A percentile compares a stretch with the other conserved stretches of the same genome.
Evolutionary conservation across 179 eudicot genomes (phyloP).

Genomic region (Silene coronaria): DNA sequence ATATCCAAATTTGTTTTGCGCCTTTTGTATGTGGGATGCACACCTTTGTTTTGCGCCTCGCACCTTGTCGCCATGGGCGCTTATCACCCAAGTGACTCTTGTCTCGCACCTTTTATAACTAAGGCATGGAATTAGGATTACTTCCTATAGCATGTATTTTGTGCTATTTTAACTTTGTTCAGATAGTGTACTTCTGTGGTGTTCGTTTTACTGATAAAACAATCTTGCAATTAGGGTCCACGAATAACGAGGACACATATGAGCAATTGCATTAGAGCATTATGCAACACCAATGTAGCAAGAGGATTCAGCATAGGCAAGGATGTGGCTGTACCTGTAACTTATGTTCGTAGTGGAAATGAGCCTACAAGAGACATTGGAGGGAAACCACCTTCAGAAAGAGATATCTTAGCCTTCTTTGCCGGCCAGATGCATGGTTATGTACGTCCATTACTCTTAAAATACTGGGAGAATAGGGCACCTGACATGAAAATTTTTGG

Average conservation of each 20-base stretch:
- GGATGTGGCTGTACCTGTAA: slow-evolving; percentile 65
- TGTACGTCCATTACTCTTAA: slow-evolving; percentile 54
- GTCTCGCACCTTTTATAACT: no score
- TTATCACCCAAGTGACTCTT: no score
- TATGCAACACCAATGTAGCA: slow-evolving; percentile 64
- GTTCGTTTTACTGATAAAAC: not conserved
- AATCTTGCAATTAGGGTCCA: slow-evolving; percentile 42
- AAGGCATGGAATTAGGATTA: no score
- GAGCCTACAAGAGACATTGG: slow-evolving; percentile 52
- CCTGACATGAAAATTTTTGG: slow-evolving; percentile 66
- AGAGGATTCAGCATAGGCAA: slow-evolving; percentile 61
- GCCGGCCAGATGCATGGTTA: slow-evolving; percentile 73
- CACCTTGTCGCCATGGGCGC: no score
- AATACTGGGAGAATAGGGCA: slow-evolving; percentile 57
- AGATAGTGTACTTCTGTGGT: no score
- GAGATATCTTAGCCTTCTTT: slow-evolving; percentile 59
- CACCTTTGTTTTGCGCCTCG: no score
- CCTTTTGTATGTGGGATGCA: no score
- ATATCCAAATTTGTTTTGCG: no score
- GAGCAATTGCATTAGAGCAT: slow-evolving; percentile 55
- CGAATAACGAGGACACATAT: slow-evolving; percentile 38
- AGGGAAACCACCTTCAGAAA: slow-evolving; percentile 54
- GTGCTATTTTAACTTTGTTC: no score
- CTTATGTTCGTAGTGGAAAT: slow-evolving; percentile 48
- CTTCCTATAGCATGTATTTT: no score